Conservation (phyloP, 2,329 filamentous ascomycete species). For the Phaeosphaeria sp. region DNA sequence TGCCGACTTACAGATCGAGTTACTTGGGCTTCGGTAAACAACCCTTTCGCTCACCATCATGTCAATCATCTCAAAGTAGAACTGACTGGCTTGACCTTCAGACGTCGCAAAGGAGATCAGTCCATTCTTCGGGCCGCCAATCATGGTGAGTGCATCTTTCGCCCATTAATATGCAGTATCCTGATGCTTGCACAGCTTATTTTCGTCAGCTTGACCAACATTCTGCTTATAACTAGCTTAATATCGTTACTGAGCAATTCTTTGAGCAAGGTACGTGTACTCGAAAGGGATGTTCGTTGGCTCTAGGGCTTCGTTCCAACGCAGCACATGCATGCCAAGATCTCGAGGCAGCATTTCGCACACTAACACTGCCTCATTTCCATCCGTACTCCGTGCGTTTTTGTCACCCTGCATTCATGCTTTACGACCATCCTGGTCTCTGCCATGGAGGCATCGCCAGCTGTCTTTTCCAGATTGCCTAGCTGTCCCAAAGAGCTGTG, state of each 20-base stretch:
- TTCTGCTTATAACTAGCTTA: slow-evolving; percentile 78
- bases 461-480: not conserved
- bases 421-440: not conserved
- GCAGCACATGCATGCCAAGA: slow-evolving; percentile 22
- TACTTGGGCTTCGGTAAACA: slow-evolving; percentile 73
- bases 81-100: slow-evolving; percentile 35
- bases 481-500: not conserved
- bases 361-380: slow-evolving; percentile 28
- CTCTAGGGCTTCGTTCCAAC: slow-evolving; percentile 15
- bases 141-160: slow-evolving; percentile 52
- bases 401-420: slow-evolving; percentile 2
- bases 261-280: slow-evolving; percentile 62
- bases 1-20: slow-evolving; percentile 56
- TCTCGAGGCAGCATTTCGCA: slow-evolving; percentile 16
- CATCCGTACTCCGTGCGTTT: slow-evolving; percentile 5
- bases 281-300: slow-evolving; percentile 20
- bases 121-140: slow-evolving; percentile 55
- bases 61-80: not conserved
- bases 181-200: slow-evolving; percentile 59
- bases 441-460: not conserved
- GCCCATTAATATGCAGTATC: slow-evolving; percentile 20
- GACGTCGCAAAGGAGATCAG: slow-evolving; percentile 55
- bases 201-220: slow-evolving; percentile 79
- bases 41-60: not conserved
- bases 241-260: slow-evolving; percentile 81